Evolutionary conservation across 768 basidiomycete species (phyloP).

Genomic region (Phlebiopsis flavidoalba): DNA sequence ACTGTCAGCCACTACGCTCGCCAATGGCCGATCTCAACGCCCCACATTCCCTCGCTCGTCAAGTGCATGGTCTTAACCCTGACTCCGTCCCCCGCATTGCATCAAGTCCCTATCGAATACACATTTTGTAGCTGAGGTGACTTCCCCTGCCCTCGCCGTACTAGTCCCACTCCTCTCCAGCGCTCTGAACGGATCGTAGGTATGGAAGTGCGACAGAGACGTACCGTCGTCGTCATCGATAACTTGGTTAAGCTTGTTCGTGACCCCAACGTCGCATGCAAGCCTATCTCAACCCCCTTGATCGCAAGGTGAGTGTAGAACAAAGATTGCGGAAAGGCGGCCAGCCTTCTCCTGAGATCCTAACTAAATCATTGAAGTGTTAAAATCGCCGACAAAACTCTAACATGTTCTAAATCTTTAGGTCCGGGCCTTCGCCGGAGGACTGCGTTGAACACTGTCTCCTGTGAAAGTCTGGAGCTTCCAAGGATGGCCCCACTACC

Average conservation of each 20-base stretch:
- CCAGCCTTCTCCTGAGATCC: slow-evolving; percentile 98
- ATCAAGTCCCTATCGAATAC: slow-evolving; percentile 94
- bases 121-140: slow-evolving; percentile 98
- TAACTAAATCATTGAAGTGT: no score
- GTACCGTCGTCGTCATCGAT: slow-evolving; percentile 90
- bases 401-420: slow-evolving; percentile 18
- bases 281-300: slow-evolving; percentile 82
- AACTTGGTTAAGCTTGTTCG: slow-evolving; percentile 98
- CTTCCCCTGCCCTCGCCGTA: slow-evolving; percentile 92
- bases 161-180: slow-evolving; percentile 83
- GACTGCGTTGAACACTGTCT: slow-evolving; percentile 76
- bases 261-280: slow-evolving; percentile 83
- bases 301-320: slow-evolving; percentile 87
- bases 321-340: slow-evolving; percentile 82
- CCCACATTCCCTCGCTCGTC: slow-evolving; percentile 85
- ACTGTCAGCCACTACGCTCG: slow-evolving; percentile 80
- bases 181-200: slow-evolving; percentile 88
- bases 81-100: slow-evolving; percentile 81
- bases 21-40: slow-evolving; percentile 86
- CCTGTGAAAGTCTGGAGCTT: slow-evolving; percentile 79
- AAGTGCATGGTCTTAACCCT: slow-evolving; percentile 93
- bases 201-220: slow-evolving; percentile 93
- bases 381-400: no score
- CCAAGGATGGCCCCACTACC: slow-evolving; percentile 62
- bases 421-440: slow-evolving; percentile 93